phyloP scores from a whole-genome alignment of 768 basidiomycete species.

The Mycena metata region DNA sequence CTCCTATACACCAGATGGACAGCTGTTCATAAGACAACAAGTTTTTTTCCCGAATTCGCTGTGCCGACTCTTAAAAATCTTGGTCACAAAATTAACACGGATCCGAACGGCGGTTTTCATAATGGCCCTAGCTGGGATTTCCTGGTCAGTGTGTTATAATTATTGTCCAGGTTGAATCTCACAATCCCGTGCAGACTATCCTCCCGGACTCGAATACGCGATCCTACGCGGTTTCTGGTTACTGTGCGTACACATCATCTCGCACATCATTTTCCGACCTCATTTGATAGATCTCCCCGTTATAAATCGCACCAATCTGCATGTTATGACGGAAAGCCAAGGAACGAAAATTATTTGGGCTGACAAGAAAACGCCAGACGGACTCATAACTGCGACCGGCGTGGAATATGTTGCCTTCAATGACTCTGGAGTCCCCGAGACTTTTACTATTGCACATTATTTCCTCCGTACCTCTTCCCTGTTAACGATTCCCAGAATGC shows the following conservation, averaged over 20 bases:
- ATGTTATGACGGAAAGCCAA: constrained; percentile 28
- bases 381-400: constrained; percentile 22
- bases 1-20: not conserved
- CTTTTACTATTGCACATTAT: constrained; percentile 10
- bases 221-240: constrained; percentile 27
- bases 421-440: constrained; percentile 7
- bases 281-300: constrained; percentile 15
- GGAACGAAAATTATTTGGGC: constrained; percentile 32
- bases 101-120: constrained; percentile 29
- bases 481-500: constrained; percentile 23
- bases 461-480: not conserved
- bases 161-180: too few relatives aligned
- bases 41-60: constrained; percentile 26
- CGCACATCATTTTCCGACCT: too few relatives aligned
- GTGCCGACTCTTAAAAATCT: constrained; percentile 11
- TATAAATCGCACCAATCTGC: constrained; percentile 30
- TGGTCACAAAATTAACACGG: constrained; percentile 21
- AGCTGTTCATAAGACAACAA: not conserved
- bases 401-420: constrained; percentile 30
- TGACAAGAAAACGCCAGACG: not conserved
- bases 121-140: constrained; percentile 30
- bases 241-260: constrained; percentile 4
- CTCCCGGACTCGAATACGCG: constrained; percentile 28
- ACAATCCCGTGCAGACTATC: constrained; percentile 6
- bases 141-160: not conserved